phyloP scores from a whole-genome alignment of 1,284 basidiomycete species.

The Schizophyllum commune region DNA sequence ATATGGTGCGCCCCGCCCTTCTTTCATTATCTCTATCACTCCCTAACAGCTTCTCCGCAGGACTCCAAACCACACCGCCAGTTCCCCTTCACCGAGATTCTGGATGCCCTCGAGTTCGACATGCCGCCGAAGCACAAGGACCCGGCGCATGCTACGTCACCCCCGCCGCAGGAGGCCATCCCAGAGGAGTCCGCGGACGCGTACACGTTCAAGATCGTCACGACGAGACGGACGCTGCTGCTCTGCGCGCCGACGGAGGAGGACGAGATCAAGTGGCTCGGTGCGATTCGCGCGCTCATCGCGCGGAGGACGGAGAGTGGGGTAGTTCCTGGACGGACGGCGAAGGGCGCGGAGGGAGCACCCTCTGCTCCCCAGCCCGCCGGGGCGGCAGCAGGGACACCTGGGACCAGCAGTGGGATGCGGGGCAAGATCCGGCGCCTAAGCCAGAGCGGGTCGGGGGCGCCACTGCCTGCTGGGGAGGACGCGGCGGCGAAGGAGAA shows the following conservation, averaged over 20 bases:
- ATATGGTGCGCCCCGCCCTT: constrained; percentile 64
- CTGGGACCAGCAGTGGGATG: not conserved
- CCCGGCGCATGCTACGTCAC: constrained; percentile 28
- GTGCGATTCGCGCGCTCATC: constrained; percentile 86
- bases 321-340: constrained; percentile 19
- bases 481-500: not conserved
- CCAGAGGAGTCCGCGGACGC: constrained; percentile 32
- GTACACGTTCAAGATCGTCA: constrained; percentile 91
- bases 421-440: not conserved
- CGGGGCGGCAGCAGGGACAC: not conserved
- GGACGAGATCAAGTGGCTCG: constrained; percentile 98
- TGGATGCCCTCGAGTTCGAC: constrained; percentile 90
- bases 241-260: constrained; percentile 95
- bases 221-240: constrained; percentile 83
- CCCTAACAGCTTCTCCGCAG: constrained; percentile 29
- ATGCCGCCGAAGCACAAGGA: constrained; percentile 35
- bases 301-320: constrained; percentile 54
- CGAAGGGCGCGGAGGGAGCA: constrained; percentile 14
- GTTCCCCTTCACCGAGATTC: constrained; percentile 78
- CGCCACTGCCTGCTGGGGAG: not conserved
- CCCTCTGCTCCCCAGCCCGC: not conserved
- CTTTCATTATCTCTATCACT: constrained; percentile 6
- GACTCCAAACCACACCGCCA: constrained; percentile 83
- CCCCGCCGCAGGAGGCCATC: constrained; percentile 24
- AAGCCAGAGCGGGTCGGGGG: not conserved